phyloP scores from a whole-genome alignment of 108 stramenopile species.

The Tribonema minus region DNA sequence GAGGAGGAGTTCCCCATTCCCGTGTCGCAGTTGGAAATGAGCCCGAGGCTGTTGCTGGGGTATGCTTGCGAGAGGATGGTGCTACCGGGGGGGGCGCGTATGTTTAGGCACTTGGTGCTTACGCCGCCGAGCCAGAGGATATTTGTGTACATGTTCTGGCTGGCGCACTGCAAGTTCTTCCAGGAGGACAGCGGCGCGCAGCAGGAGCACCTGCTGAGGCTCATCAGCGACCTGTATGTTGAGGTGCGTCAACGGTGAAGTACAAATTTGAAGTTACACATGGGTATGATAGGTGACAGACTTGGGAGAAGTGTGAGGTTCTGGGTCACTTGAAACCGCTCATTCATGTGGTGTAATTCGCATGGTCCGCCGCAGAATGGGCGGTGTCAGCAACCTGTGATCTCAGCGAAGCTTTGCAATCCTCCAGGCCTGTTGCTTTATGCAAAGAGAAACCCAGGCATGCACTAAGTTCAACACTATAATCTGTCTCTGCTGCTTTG shows the following conservation, averaged over 20 bases:
- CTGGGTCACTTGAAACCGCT: neutral
- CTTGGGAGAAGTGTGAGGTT: neutral
- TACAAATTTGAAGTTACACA: neutral
- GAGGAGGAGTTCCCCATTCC: slow-evolving; percentile 29
- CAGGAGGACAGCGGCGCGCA: slow-evolving; percentile 45
- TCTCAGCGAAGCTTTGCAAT: neutral
- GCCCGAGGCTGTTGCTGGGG: slow-evolving; percentile 37
- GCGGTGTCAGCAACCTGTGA: neutral
- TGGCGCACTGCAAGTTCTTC: slow-evolving; percentile 55
- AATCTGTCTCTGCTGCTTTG: too few species aligned
- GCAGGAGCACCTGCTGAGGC: slow-evolving; percentile 43
- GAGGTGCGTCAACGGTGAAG: too few species aligned
- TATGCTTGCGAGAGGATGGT: slow-evolving; percentile 43
- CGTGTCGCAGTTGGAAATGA: slow-evolving; percentile 34
- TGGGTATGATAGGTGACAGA: neutral
- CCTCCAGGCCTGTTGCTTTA: too few species aligned
- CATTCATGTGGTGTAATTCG: neutral
- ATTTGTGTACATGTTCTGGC: slow-evolving; percentile 53
- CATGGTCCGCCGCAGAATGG: neutral
- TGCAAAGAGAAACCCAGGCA: too few species aligned
- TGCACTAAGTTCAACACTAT: too few species aligned
- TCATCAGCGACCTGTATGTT: slow-evolving; percentile 34
- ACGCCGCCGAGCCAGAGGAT: slow-evolving; percentile 23
- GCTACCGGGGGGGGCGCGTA: slow-evolving; percentile 30
- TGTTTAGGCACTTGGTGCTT: slow-evolving; percentile 43